Evolutionary conservation across 2,329 filamentous ascomycete genomes (phyloP).

Genomic region (Cercospora brassicicola): DNA sequence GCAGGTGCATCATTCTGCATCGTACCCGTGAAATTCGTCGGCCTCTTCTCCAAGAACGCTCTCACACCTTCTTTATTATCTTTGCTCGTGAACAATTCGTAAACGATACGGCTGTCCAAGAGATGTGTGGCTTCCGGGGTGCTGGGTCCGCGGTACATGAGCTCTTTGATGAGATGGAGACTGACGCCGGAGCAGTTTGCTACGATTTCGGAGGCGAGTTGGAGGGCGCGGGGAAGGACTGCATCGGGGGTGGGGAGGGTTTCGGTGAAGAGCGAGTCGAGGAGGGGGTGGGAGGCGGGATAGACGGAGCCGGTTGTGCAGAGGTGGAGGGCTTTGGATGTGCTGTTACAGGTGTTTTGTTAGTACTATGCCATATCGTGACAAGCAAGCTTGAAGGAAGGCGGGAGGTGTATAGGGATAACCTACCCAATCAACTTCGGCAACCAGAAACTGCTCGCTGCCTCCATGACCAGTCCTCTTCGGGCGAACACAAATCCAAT

Average conservation of each 20-base stretch:
- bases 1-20: slow-evolving; percentile 61
- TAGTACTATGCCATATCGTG: slow-evolving; percentile 1
- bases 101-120: slow-evolving; percentile 65
- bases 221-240: slow-evolving; percentile 65
- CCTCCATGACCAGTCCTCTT: slow-evolving; percentile 71
- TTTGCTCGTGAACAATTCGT: slow-evolving; percentile 59
- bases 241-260: slow-evolving; percentile 57
- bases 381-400: no score
- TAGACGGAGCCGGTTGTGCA: slow-evolving; percentile 67
- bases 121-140: slow-evolving; percentile 69
- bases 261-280: slow-evolving; percentile 66
- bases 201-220: slow-evolving; percentile 66
- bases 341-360: slow-evolving; percentile 30
- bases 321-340: slow-evolving; percentile 63
- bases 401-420: no score
- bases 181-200: slow-evolving; percentile 65
- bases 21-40: slow-evolving; percentile 61
- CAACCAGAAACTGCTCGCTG: slow-evolving; percentile 69
- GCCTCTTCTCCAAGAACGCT: slow-evolving; percentile 69
- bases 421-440: slow-evolving; percentile 71
- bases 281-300: slow-evolving; percentile 46
- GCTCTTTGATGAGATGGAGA: slow-evolving; percentile 66
- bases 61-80: slow-evolving; percentile 68
- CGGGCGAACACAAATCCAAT: slow-evolving; percentile 74
- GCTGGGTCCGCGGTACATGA: slow-evolving; percentile 63